Conservation (phyloP, 495 filamentous ascomycete species). For the Jackrogersella minutella region DNA sequence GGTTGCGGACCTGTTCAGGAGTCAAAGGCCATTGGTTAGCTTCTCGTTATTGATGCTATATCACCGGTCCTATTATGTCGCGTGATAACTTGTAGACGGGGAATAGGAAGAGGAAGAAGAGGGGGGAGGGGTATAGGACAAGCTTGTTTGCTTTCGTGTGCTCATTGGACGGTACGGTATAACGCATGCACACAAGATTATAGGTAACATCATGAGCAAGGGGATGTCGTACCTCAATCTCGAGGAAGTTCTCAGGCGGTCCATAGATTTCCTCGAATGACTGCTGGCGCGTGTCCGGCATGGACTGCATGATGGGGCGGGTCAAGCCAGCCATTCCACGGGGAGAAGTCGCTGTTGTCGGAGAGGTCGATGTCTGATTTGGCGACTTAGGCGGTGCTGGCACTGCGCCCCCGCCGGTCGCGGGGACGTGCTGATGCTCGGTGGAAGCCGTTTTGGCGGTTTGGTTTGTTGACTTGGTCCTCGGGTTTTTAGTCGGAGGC, state of each 20-base stretch:
- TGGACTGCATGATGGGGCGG: constrained; percentile 74
- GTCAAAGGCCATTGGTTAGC: constrained; percentile 1
- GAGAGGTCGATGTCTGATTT: constrained; percentile 33
- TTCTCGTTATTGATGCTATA: not conserved
- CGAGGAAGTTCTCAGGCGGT: constrained; percentile 96
- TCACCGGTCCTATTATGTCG: constrained; percentile 18
- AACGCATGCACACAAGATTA: not conserved
- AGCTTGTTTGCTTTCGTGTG: not conserved
- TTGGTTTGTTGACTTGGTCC: constrained; percentile 35
- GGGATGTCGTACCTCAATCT: constrained; percentile 80
- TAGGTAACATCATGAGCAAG: not conserved
- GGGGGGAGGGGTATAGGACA: not conserved
- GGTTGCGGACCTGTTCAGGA: constrained; percentile 80
- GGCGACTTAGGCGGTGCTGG: constrained; percentile 48
- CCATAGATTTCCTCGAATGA: constrained; percentile 99
- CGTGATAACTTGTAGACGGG: constrained; percentile 8
- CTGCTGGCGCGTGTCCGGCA: constrained; percentile 87
- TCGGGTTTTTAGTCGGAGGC: constrained; percentile 17
- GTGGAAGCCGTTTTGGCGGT: constrained; percentile 53
- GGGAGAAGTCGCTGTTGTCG: constrained; percentile 26
- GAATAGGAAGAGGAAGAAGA: constrained; percentile 2
- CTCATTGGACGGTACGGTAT: not conserved
- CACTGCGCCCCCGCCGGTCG: constrained; percentile 31
- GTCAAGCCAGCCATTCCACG: constrained; percentile 55
- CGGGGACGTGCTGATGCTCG: constrained; percentile 37